These are phyloP conservation scores for Penicillium brevicompactum DNA, from an alignment of 2,329 filamentous ascomycete genomes.

Conservation along the genomic window DNA sequence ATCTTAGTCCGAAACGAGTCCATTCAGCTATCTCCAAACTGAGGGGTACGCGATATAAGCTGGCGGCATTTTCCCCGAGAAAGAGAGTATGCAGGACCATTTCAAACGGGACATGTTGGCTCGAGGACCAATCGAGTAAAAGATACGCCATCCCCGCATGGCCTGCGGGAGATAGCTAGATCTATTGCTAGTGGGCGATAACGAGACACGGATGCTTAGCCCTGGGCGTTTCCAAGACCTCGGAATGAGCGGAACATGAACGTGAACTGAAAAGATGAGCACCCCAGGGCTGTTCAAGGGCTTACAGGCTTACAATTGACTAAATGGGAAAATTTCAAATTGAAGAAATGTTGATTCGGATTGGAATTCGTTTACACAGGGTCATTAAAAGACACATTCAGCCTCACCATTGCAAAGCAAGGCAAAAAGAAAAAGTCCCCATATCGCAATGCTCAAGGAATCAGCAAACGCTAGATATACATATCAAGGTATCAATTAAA, in stretches of 20 bases:
- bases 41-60: neutral
- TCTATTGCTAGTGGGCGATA: constrained; percentile 9
- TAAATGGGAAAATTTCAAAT: neutral
- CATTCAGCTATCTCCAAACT: neutral
- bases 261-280: no score
- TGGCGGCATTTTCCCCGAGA: neutral
- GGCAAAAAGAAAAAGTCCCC: neutral
- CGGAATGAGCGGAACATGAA: no score
- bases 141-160: neutral
- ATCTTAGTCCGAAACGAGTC: no score
- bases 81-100: no score
- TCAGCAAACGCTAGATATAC: constrained; percentile 24
- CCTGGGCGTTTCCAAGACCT: no score
- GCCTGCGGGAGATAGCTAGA: neutral
- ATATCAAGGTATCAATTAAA: constrained; percentile 29
- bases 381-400: neutral
- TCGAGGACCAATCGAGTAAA: neutral
- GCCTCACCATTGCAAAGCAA: constrained; percentile 8
- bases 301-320: no score
- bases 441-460: constrained; percentile 5
- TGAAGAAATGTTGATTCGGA: neutral
- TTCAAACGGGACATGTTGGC: no score
- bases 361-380: neutral
- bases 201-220: neutral
- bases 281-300: no score